Evolutionary conservation across 139 green algal genomes (phyloP).

Genomic region (Micractinium sp.): DNA sequence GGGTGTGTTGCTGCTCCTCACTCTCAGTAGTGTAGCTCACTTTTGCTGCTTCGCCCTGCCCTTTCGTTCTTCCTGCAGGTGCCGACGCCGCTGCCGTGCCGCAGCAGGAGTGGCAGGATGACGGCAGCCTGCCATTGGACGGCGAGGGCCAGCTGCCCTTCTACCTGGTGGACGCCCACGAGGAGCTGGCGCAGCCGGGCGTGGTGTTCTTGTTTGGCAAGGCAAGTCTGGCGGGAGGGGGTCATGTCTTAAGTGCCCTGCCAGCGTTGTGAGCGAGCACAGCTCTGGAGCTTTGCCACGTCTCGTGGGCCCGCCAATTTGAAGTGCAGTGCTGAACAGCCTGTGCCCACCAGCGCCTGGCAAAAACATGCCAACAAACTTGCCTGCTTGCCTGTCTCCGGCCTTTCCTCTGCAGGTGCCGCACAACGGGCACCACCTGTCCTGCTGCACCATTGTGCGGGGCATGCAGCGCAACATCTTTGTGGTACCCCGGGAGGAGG

Average conservation of each 20-base stretch:
- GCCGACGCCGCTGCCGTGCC: background rate
- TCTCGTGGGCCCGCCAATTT: too few relatives aligned
- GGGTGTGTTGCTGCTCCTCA: background rate
- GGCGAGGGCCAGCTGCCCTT: slow-evolving; percentile 77
- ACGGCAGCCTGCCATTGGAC: slow-evolving; percentile 69
- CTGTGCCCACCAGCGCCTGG: background rate
- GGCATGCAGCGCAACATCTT: slow-evolving; percentile 77
- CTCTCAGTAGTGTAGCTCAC: background rate
- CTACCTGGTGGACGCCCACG: slow-evolving; percentile 91
- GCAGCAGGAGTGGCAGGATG: slow-evolving; percentile 19
- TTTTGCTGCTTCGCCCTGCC: background rate
- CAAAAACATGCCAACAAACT: background rate
- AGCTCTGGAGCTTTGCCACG: too few relatives aligned
- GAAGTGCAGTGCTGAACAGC: background rate
- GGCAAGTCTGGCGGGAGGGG: slow-evolving; percentile 45
- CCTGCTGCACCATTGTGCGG: slow-evolving; percentile 72
- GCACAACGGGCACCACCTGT: slow-evolving; percentile 58
- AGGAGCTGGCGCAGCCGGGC: slow-evolving; percentile 79
- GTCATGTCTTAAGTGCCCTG: background rate
- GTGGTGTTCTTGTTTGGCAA: slow-evolving; percentile 95
- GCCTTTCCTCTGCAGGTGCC: slow-evolving; percentile 34
- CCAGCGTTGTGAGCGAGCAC: background rate
- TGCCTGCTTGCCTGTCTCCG: background rate
- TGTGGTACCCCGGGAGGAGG: slow-evolving; percentile 78
- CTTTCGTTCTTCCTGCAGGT: background rate